Conservation (phyloP, 768 basidiomycete genomes). For the Hysterangium stoloniferum region DNA sequence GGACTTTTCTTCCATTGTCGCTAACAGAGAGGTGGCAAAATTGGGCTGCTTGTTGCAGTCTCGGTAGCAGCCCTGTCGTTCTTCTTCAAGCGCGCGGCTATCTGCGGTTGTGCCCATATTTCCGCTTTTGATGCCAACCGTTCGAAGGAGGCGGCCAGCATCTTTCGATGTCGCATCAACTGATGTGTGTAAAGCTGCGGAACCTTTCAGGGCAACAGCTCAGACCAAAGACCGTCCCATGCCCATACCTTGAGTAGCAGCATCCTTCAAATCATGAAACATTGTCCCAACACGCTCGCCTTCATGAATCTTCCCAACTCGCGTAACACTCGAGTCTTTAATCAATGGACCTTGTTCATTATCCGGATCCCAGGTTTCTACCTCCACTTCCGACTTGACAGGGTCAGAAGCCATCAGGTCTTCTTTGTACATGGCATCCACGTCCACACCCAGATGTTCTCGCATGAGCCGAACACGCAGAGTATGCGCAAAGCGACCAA, state of each 20-base stretch:
- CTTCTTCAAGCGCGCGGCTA: constrained; percentile 37
- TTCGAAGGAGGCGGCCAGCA: constrained; percentile 31
- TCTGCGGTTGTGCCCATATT: constrained; percentile 32
- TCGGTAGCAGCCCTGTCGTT: constrained; percentile 44
- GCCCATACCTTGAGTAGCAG: constrained; percentile 42
- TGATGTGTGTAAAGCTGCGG: constrained; percentile 33
- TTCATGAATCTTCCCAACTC: constrained; percentile 25
- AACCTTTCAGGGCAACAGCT: not conserved
- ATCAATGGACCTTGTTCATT: constrained; percentile 48
- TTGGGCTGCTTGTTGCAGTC: constrained; percentile 45
- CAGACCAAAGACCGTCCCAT: not conserved
- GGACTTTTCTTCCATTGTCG: constrained; percentile 62
- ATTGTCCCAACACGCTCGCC: constrained; percentile 24
- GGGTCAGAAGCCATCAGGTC: constrained; percentile 53
- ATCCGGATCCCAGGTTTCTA: constrained; percentile 69
- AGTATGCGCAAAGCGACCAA: constrained; percentile 94
- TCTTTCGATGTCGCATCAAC: constrained; percentile 32
- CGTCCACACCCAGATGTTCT: constrained; percentile 93
- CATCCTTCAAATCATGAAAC: constrained; percentile 31
- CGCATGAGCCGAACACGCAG: constrained; percentile 91
- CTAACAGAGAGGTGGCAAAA: constrained; percentile 55
- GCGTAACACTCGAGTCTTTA: constrained; percentile 35
- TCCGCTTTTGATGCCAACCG: constrained; percentile 36
- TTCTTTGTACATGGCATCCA: constrained; percentile 78
- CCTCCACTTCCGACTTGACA: constrained; percentile 39